Evolutionary conservation across 139 green algal genomes (phyloP).

Genomic region (Gonium pectorale): DNA sequence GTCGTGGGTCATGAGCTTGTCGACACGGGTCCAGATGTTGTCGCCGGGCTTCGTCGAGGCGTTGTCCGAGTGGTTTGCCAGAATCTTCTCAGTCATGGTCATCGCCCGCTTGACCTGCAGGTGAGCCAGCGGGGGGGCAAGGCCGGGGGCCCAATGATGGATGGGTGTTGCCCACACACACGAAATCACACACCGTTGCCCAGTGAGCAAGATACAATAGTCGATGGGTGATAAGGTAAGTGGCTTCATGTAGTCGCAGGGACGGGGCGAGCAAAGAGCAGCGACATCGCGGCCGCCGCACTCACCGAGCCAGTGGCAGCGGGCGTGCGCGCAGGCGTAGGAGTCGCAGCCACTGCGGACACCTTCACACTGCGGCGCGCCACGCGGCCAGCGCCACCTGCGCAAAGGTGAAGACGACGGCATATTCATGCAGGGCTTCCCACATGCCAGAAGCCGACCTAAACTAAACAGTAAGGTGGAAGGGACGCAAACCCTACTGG

Average conservation of each 20-base stretch:
- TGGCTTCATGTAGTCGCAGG: no score
- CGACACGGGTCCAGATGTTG: conserved; percentile 95
- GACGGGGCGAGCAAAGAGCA: no score
- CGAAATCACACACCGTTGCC: no score
- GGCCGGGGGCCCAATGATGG: no score
- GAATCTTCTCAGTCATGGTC: conserved; percentile 97
- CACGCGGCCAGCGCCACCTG: conserved; percentile 6
- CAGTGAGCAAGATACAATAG: no score
- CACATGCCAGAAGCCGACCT: background rate
- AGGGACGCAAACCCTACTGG: background rate
- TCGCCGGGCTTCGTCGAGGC: conserved; percentile 79
- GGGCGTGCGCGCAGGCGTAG: conserved; percentile 58
- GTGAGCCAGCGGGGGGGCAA: no score
- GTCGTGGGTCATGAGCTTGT: conserved; percentile 97
- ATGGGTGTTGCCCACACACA: no score
- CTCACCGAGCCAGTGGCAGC: conserved; percentile 68
- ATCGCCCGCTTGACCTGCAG: conserved; percentile 89
- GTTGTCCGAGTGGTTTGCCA: conserved; percentile 86
- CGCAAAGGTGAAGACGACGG: background rate
- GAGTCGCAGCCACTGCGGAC: conserved; percentile 46
- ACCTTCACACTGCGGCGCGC: conserved; percentile 41
- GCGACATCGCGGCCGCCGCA: background rate
- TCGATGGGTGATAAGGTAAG: no score
- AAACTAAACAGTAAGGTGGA: background rate
- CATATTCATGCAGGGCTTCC: background rate